Base-by-base conservation (phyloP, 768 basidiomycete species). In the Neoboletus brunneissimus region DNA sequence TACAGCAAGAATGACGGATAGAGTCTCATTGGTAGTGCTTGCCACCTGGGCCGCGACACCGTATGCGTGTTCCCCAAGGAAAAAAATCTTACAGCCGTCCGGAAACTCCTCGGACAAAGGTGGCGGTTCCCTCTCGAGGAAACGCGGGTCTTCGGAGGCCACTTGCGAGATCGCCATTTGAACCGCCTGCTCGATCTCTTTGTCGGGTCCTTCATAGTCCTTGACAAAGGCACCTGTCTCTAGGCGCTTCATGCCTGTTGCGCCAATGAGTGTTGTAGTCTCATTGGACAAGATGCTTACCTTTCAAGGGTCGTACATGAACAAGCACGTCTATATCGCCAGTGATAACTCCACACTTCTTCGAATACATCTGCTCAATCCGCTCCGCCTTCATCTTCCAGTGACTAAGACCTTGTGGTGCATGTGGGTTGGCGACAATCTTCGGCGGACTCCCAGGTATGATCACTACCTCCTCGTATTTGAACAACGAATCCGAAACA, bases 31-130 rank as follows among this genome's bases (percentile, higher is more conserved):
- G 0, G 81, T 81, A 0, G 93, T 91, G 0, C 75, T 80, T 38
- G 84, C 80, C 12, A 99, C 92, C 64, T 94, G 90, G 0, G 95
- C 94, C 15, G 96, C 93, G 3, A 91, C 87, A n/a, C 97, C 97
- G 66, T 96, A 99, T 0, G 91, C 93, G 68, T 93, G 87, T 66
- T 91, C 88, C 16, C 96, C 95, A 8, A 98, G 80, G 84, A 98
- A 98, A 75, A 99, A 97, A 29, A 98, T 90, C 67, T 88, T 91
- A 70, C 85, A 89, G 1, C 89, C 91, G 0, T 84, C 85, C 0
- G 95, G 94, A 74, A 92, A 98, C 68, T 98, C 97, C 51, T 93
- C 87, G 0, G 85, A 79, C 31, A 98, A 73, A 0, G 91, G 86
- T 0, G 92, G 89, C 0, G 97, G 83, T 10, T 83, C 85, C 64